Conservation (phyloP, 331 rosid species). For the Quercus lobata region DNA sequence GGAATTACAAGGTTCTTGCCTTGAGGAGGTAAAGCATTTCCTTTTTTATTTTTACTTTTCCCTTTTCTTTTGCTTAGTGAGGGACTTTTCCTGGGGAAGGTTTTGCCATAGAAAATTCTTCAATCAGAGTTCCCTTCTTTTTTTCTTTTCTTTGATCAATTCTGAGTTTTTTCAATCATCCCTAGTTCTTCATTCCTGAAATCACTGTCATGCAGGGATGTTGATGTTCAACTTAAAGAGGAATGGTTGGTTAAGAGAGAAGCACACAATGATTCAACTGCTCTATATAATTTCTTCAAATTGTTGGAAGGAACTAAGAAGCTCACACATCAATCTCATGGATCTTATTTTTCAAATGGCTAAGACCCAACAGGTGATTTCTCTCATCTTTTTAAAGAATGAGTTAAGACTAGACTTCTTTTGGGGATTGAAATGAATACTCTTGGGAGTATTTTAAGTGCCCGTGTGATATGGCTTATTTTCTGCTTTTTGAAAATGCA, state of each 20-base stretch:
- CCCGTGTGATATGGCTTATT: too few species aligned
- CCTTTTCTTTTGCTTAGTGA: not conserved
- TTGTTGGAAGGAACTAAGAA: conserved; percentile 43
- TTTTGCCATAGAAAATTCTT: not conserved
- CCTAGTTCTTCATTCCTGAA: not conserved
- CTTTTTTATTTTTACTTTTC: conserved; percentile 5
- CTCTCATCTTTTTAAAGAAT: not conserved
- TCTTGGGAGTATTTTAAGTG: not conserved
- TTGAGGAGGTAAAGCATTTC: conserved; percentile 53
- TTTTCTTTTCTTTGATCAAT: not conserved
- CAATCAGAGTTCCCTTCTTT: not conserved
- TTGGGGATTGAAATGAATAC: not conserved
- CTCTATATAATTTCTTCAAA: conserved; percentile 51
- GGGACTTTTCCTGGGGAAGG: not conserved
- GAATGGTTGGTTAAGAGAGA: conserved; percentile 81
- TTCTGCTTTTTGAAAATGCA: too few species aligned
- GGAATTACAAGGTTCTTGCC: conserved; percentile 77
- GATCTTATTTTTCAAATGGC: conserved; percentile 17
- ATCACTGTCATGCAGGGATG: conserved; percentile 54
- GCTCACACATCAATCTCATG: conserved; percentile 9
- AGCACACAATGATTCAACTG: conserved; percentile 41
- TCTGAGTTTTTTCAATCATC: not conserved
- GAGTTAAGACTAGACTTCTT: not conserved
- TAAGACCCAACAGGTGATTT: conserved; percentile 30
- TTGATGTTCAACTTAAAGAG: conserved; percentile 57